A percentile compares a stretch with the other conserved stretches of the same genome.
Conservation (phyloP, 1,139 yeast species). For the Pichia sp. region DNA sequence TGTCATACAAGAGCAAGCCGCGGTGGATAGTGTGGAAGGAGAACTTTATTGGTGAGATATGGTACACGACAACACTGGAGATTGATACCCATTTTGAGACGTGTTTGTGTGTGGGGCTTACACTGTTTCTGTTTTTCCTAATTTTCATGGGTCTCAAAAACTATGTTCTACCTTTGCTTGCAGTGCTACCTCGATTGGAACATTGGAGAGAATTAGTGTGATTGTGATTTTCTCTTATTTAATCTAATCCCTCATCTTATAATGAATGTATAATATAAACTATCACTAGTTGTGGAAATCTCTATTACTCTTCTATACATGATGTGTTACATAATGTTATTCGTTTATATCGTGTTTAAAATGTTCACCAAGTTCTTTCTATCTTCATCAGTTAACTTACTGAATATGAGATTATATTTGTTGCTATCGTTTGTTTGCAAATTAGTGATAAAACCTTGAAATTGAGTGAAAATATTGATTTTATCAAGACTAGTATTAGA, state of each 20-base stretch:
- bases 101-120: background rate
- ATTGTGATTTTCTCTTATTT: background rate
- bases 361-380: too few species aligned
- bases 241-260: too few species aligned
- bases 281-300: too few species aligned
- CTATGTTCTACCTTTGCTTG: slow-evolving; percentile 9
- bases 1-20: slow-evolving; percentile 6
- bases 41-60: slow-evolving; percentile 4
- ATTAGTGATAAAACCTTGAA: slow-evolving; percentile 37
- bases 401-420: slow-evolving; percentile 26
- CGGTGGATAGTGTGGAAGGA: slow-evolving; percentile 1
- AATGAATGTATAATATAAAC: too few species aligned
- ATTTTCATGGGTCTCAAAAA: slow-evolving; percentile 8
- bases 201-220: background rate
- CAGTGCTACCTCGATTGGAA: slow-evolving; percentile 1
- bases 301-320: background rate
- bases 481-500: slow-evolving; percentile 71
- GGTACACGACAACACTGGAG: slow-evolving; percentile 3
- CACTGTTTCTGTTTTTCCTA: background rate
- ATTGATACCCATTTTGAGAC: slow-evolving; percentile 8
- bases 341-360: too few species aligned
- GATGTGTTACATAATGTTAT: background rate
- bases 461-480: slow-evolving; percentile 52
- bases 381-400: slow-evolving; percentile 6
- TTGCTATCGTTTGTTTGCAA: slow-evolving; percentile 31